phyloP scores from a whole-genome alignment of 495 filamentous ascomycete species.

The Tuber brumale region DNA sequence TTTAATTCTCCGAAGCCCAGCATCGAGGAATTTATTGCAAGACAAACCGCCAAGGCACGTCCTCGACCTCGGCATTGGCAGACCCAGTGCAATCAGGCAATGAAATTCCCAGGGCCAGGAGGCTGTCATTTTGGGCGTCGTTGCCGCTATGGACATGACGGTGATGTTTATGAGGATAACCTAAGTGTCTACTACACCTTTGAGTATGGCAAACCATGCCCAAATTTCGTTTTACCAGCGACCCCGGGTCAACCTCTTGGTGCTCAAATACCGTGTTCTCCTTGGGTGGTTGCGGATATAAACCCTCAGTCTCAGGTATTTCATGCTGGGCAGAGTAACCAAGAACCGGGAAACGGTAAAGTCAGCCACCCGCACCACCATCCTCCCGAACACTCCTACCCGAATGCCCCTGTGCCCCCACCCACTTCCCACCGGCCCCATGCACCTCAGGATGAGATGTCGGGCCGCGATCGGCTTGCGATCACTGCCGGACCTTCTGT shows the following conservation, averaged over 20 bases:
- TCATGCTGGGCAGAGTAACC: not conserved
- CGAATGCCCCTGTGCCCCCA: not conserved
- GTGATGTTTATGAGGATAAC: not conserved
- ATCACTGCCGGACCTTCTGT: not conserved
- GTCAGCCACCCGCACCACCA: rapidly evolving
- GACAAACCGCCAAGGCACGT: not conserved
- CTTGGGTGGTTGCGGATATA: not conserved
- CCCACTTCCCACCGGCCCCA: not conserved
- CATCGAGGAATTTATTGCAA: not conserved
- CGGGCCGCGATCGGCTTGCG: not conserved
- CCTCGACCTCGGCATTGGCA: not conserved
- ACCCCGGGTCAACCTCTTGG: not conserved
- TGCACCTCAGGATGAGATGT: not conserved
- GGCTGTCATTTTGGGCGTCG: not conserved
- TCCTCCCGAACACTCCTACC: not conserved
- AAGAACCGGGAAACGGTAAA: not conserved
- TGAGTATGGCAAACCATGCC: not conserved
- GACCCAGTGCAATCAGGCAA: not conserved
- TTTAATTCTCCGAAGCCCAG: not conserved
- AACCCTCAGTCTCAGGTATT: not conserved
- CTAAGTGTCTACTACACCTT: not conserved
- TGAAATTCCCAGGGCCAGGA: not conserved
- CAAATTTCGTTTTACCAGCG: not conserved
- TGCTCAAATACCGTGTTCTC: not conserved
- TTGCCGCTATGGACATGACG: not conserved